Percentiles rank a stretch among this genome's conserved stretches.
phyloP scores from a whole-genome alignment of 2,329 filamentous ascomycete species.

The Laburnicola sp. region DNA sequence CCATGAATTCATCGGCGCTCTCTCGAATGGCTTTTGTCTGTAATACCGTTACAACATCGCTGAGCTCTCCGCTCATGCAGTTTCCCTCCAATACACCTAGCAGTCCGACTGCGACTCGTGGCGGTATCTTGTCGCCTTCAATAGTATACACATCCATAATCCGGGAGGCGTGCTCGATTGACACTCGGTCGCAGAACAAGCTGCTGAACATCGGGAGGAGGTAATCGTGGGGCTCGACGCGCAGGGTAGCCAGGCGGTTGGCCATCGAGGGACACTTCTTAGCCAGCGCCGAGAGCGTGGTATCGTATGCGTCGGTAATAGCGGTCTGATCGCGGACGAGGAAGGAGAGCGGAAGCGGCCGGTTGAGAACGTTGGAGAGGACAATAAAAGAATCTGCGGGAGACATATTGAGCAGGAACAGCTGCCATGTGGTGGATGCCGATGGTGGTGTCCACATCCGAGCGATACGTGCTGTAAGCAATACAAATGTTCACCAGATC shows the following conservation, averaged over 20 bases:
- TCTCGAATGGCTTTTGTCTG: constrained; percentile 21
- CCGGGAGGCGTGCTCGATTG: constrained; percentile 70
- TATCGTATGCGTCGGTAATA: constrained; percentile 68
- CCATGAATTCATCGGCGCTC: constrained; percentile 38
- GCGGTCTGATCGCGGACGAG: constrained; percentile 70
- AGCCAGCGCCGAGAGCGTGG: constrained; percentile 67
- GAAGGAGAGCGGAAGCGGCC: constrained; percentile 73
- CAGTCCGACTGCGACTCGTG: constrained; percentile 71
- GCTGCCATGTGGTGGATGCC: constrained; percentile 77
- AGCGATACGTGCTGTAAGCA: constrained; percentile 80
- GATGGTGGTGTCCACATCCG: constrained; percentile 75
- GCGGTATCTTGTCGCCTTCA: constrained; percentile 73
- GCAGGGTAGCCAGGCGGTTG: constrained; percentile 58
- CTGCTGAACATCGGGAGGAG: constrained; percentile 64
- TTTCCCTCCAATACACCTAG: constrained; percentile 57
- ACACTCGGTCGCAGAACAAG: constrained; percentile 64
- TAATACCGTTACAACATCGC: constrained; percentile 23
- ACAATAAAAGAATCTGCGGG: constrained; percentile 68
- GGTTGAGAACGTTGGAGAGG: constrained; percentile 76
- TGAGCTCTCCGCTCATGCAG: constrained; percentile 40
- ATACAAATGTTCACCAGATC: constrained; percentile 71
- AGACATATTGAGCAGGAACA: constrained; percentile 72
- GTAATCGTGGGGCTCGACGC: constrained; percentile 53
- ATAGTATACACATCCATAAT: constrained; percentile 84
- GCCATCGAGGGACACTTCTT: constrained; percentile 67